phyloP scores from a whole-genome alignment of 2,329 filamentous ascomycete species.

The Elsinoe fawcettii region DNA sequence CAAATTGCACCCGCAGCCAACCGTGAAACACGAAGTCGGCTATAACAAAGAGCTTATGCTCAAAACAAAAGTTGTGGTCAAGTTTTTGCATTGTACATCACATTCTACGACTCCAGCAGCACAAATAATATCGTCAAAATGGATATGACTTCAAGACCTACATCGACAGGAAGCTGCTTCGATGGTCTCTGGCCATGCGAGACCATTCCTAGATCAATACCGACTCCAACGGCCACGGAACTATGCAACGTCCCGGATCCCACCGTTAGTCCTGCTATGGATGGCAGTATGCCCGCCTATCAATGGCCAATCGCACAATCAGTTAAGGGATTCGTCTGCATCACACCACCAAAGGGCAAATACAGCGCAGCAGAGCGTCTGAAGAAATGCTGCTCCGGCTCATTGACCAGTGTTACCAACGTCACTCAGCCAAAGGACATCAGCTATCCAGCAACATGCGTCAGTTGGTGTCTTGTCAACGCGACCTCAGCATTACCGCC shows the following conservation, averaged over 20 bases:
- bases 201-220: not conserved
- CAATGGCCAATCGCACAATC: slow-evolving; percentile 6
- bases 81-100: not conserved
- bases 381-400: not conserved
- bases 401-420: not conserved
- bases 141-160: not conserved
- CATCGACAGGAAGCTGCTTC: not conserved
- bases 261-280: not conserved
- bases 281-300: not conserved
- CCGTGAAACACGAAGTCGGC: not conserved
- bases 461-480: slow-evolving; percentile 13
- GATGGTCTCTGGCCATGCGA: not conserved
- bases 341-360: slow-evolving; percentile 1
- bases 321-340: slow-evolving; percentile 12
- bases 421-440: slow-evolving; percentile 5
- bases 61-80: not conserved
- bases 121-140: not conserved
- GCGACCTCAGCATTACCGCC: not conserved
- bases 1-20: slow-evolving; percentile 9
- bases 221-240: slow-evolving; percentile 3
- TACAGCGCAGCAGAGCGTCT: not conserved
- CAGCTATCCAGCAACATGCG: slow-evolving; percentile 13
- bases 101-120: not conserved
- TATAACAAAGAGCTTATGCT: not conserved
- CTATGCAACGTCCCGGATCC: slow-evolving; percentile 4